These are phyloP conservation scores for Zanthoxylum bungeanum DNA, from an alignment of 345 rosid species.

Conservation along the genomic window DNA sequence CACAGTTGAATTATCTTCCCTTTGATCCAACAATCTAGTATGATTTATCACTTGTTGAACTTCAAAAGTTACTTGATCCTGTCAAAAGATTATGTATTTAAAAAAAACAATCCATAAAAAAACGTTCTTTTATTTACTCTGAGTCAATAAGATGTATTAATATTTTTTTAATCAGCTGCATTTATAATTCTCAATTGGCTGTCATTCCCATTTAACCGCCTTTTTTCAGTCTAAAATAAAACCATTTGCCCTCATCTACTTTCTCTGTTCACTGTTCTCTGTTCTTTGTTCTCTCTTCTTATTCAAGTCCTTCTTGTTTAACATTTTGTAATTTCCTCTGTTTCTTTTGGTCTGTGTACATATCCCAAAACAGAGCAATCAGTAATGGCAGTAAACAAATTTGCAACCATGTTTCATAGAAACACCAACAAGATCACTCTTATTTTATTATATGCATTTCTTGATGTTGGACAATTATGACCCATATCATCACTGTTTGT, in stretches of 20 bases:
- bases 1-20: background rate
- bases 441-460: conserved; percentile 72
- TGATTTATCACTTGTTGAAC: background rate
- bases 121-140: conserved; percentile 27
- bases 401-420: conserved; percentile 72
- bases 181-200: conserved; percentile 24
- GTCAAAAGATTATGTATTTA: background rate
- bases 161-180: background rate
- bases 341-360: conserved; percentile 23
- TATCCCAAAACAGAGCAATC: conserved; percentile 27
- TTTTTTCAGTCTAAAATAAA: conserved; percentile 24
- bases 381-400: conserved; percentile 80
- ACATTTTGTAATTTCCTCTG: background rate
- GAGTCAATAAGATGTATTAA: conserved; percentile 17
- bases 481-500: too few relatives aligned
- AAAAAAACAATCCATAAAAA: background rate
- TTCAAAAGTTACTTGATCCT: conserved; percentile 13
- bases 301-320: conserved; percentile 8
- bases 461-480: too few relatives aligned
- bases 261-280: background rate
- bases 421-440: conserved; percentile 75
- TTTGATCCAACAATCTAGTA: background rate
- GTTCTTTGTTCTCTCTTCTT: conserved; percentile 2
- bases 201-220: conserved; percentile 31
- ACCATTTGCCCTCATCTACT: conserved; percentile 19